Evolutionary conservation across 1,284 basidiomycete genomes (phyloP).

Genomic region (Bondarzewia mesenterica): DNA sequence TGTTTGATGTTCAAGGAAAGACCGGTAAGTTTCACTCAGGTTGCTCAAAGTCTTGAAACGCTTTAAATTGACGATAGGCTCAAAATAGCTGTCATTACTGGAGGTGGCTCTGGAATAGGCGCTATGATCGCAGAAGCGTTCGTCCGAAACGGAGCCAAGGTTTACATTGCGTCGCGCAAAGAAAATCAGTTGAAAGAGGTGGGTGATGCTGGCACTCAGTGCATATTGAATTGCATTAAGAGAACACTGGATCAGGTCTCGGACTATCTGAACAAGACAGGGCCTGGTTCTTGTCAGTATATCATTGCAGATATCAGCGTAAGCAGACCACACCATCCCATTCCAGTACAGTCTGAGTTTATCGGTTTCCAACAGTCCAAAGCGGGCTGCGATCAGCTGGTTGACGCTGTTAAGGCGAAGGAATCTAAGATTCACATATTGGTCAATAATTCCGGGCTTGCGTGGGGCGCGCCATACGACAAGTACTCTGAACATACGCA

Average conservation of each 20-base stretch:
- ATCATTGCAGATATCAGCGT: conserved; percentile 70
- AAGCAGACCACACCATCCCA: too few relatives aligned
- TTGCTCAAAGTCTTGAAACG: too few relatives aligned
- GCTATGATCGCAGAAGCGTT: conserved; percentile 77
- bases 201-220: conserved; percentile 14
- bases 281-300: conserved; percentile 57
- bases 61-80: too few relatives aligned
- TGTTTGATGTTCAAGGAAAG: conserved; percentile 73
- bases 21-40: conserved; percentile 35
- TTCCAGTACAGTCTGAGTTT: neutral
- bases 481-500: conserved; percentile 23
- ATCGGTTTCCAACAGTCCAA: conserved; percentile 46
- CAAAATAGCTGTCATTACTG: conserved; percentile 69
- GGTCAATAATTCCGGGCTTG: conserved; percentile 74
- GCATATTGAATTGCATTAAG: conserved; percentile 3
- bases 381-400: conserved; percentile 74
- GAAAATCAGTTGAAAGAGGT: conserved; percentile 72
- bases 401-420: conserved; percentile 56
- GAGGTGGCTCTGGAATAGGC: conserved; percentile 73
- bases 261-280: conserved; percentile 48
- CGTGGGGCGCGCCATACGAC: conserved; percentile 72
- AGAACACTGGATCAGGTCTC: conserved; percentile 37
- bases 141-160: conserved; percentile 75
- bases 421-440: conserved; percentile 71
- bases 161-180: conserved; percentile 83